Conservation (phyloP, 352 stramenopile species). For the Globisporangium uncinulatum region DNA sequence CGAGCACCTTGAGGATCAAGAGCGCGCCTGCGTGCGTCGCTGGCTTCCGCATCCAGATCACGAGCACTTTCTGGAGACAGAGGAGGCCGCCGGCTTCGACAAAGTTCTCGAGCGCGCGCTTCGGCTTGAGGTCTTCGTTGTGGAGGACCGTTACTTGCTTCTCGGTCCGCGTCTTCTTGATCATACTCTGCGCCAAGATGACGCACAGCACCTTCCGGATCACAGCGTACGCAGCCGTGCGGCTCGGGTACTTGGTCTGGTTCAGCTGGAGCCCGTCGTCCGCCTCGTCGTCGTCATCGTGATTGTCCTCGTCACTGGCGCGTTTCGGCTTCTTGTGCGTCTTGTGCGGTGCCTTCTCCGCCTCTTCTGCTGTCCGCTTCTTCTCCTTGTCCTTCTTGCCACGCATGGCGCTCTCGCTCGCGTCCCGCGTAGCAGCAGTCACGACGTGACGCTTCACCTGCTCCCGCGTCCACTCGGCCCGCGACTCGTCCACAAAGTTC, state of each 20-base stretch:
- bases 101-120: constrained; percentile 51
- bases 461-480: constrained; percentile 31
- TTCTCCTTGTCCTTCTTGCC: too few relatives aligned
- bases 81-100: constrained; percentile 52
- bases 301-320: constrained; percentile 8
- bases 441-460: too few relatives aligned
- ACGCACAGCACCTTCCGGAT: constrained; percentile 41
- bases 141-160: constrained; percentile 50
- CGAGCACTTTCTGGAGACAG: constrained; percentile 43
- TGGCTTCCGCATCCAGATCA: constrained; percentile 43
- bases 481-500: constrained; percentile 34
- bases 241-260: constrained; percentile 39
- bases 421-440: too few relatives aligned
- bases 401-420: too few relatives aligned
- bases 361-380: constrained; percentile 3
- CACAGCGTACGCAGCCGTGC: constrained; percentile 38
- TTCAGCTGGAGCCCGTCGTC: constrained; percentile 26
- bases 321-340: constrained; percentile 20
- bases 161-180: constrained; percentile 37
- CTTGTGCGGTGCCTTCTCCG: not conserved
- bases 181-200: constrained; percentile 46
- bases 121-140: constrained; percentile 63
- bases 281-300: constrained; percentile 11
- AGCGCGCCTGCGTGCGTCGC: constrained; percentile 36
- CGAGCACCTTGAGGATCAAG: constrained; percentile 54